phyloP scores from a whole-genome alignment of 108 stramenopile genomes.

The Nitzschia sp. region DNA sequence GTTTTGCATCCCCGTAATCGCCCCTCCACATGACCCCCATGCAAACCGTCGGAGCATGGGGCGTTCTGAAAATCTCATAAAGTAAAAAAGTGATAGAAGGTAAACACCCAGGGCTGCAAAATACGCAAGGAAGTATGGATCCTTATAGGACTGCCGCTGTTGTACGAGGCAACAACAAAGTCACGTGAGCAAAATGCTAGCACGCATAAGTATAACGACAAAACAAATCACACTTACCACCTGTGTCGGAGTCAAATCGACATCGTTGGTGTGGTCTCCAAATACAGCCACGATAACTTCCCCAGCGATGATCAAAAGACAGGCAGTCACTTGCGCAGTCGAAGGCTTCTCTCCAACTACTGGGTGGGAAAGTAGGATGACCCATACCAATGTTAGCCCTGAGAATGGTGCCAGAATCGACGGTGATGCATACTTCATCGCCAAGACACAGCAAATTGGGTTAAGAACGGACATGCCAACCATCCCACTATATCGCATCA shows the following conservation, averaged over 20 bases:
- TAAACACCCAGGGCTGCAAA: conserved; percentile 46
- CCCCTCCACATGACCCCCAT: conserved; percentile 58
- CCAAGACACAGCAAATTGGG: conserved; percentile 74
- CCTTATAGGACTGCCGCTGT: conserved; percentile 48
- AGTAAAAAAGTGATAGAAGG: conserved; percentile 40
- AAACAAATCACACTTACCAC: conserved; percentile 47
- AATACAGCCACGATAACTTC: conserved; percentile 77
- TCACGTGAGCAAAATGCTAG: not conserved
- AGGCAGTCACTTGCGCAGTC: conserved; percentile 57
- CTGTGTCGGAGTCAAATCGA: conserved; percentile 51
- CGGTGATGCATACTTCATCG: conserved; percentile 88
- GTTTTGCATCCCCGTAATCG: conserved; percentile 74
- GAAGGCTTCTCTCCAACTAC: conserved; percentile 59
- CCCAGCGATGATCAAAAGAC: conserved; percentile 67
- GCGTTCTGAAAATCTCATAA: conserved; percentile 33
- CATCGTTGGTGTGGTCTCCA: conserved; percentile 85
- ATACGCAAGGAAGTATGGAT: conserved; percentile 56
- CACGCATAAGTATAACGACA: not conserved
- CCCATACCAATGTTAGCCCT: conserved; percentile 87
- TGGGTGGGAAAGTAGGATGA: conserved; percentile 59
- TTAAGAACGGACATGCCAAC: conserved; percentile 84
- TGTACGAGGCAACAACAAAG: not conserved
- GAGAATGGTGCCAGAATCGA: conserved; percentile 83
- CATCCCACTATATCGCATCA: conserved; percentile 56
- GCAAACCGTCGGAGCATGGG: conserved; percentile 44